A percentile compares a stretch with the other conserved stretches of the same genome.
Evolutionary conservation across 768 basidiomycete genomes (phyloP).

Genomic region (Russula virescens): DNA sequence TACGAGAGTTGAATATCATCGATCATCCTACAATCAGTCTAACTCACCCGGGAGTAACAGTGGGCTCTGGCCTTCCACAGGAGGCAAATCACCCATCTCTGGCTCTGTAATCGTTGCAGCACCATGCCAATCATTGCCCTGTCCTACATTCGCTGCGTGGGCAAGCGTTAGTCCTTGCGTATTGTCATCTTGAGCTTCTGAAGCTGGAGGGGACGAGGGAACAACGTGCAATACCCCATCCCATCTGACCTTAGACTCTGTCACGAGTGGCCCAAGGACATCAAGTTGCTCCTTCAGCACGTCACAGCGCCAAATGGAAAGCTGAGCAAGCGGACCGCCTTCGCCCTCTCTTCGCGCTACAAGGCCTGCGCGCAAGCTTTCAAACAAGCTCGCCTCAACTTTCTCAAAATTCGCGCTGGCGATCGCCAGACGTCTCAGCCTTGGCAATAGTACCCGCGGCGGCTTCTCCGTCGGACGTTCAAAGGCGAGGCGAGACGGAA

Average conservation of each 20-base stretch:
- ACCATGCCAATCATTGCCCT: slow-evolving; percentile 1
- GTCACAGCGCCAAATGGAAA: slow-evolving; percentile 16
- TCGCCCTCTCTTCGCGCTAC: slow-evolving; percentile 3
- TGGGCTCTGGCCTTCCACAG: slow-evolving; percentile 3
- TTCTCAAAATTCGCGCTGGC: slow-evolving; percentile 10
- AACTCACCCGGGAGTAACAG: slow-evolving; percentile 1
- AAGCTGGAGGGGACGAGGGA: background rate
- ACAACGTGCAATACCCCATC: slow-evolving; percentile 5
- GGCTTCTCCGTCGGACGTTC: slow-evolving; percentile 3
- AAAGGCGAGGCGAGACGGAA: slow-evolving; percentile 9
- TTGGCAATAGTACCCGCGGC: slow-evolving; percentile 1
- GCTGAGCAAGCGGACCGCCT: background rate
- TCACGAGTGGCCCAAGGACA: slow-evolving; percentile 7
- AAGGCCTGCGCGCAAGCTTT: slow-evolving; percentile 12
- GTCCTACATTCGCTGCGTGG: background rate
- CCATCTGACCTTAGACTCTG: slow-evolving; percentile 19
- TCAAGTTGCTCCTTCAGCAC: slow-evolving; percentile 16
- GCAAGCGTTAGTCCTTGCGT: background rate
- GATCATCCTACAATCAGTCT: background rate
- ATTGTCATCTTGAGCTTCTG: slow-evolving; percentile 1
- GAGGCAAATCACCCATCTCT: background rate
- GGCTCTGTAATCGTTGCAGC: background rate
- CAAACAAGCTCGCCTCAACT: slow-evolving; percentile 4
- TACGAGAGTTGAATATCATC: background rate
- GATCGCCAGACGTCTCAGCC: slow-evolving; percentile 12